Base-by-base conservation (phyloP, 2,329 filamentous ascomycete genomes). In the Peltaster fructicola region DNA sequence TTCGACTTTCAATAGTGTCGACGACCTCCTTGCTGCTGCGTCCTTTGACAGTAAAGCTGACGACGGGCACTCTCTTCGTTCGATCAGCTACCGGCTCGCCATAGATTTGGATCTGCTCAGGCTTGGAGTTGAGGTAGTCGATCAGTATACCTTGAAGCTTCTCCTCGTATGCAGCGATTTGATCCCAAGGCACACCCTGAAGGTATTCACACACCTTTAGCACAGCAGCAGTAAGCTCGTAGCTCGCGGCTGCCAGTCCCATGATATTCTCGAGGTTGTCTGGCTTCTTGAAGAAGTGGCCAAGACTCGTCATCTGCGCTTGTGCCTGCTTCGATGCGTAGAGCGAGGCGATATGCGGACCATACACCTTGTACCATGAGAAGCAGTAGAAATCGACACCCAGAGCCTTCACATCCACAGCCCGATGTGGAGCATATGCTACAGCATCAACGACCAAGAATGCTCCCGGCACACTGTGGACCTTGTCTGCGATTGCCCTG, bases 321-420 rank as follows among this genome's bases (percentile, higher is more conserved):
- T 74, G 68, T 0, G 67, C 69, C 0, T 48, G 40, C 4, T 55
- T 54, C 13, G 66, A 66, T 4, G 65, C 73, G 41, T 80, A 85
- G 1, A 85, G 53, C 34, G 73, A 64, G 0, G 75, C 62, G 2
- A 82, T 59, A 37, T 84, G 78, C 1, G 78, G 77, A 0, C 77
- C 78, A 41, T 76, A 84, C 2, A 82, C 67, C 46, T 85, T 85
- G 52, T 84, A 84, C 77, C 76, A 84, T 1, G 63, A 72, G 43
- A 84, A 80, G n/a, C 61, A 41, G 46, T 84, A 85, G 37, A 82
- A 72, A 43, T 85, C 78, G 0, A 75, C 72, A 1, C 63, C 75
- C 0, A 80, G 56, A 0, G 53, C 66, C 34, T 65, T 59, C 4
- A 84, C 72, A 43, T 85, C 72, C 7, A 85, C 51, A 6, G 56